These are phyloP conservation scores for Candida coleopterorum DNA, from an alignment of 805 yeast genomes.

Conservation along the genomic window DNA sequence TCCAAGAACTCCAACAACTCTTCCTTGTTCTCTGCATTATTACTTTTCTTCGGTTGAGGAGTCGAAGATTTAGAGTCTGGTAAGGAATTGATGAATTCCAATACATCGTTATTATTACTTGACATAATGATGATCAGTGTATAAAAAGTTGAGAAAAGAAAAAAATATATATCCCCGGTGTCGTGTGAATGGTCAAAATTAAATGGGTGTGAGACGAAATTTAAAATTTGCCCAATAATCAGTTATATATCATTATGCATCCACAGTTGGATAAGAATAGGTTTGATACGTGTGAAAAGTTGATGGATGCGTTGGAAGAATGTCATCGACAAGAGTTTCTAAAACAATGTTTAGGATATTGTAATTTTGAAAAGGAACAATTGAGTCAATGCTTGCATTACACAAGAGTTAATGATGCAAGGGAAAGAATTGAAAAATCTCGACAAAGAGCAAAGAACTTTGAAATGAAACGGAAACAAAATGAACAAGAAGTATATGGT, in stretches of 20 bases:
- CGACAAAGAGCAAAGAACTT: slow-evolving; percentile 52
- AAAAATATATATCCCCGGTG: too few relatives aligned
- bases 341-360: slow-evolving; percentile 71
- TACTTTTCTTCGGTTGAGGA: slow-evolving; percentile 20
- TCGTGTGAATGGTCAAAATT: too few relatives aligned
- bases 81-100: slow-evolving; percentile 74
- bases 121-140: too few relatives aligned
- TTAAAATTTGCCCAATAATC: too few relatives aligned
- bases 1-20: slow-evolving; percentile 57
- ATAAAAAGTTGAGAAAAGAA: too few relatives aligned
- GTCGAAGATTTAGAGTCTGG: slow-evolving; percentile 52
- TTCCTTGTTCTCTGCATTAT: slow-evolving; percentile 37
- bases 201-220: too few relatives aligned
- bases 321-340: slow-evolving; percentile 74
- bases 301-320: slow-evolving; percentile 83
- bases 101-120: slow-evolving; percentile 45
- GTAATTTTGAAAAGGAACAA: slow-evolving; percentile 80
- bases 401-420: slow-evolving; percentile 62
- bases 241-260: slow-evolving; percentile 29
- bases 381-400: slow-evolving; percentile 74
- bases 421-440: slow-evolving; percentile 48
- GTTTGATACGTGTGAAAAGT: slow-evolving; percentile 60
- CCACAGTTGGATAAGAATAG: slow-evolving; percentile 42
- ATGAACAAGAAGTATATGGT: slow-evolving; percentile 77
- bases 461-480: slow-evolving; percentile 53